Percentiles rank a stretch among this genome's conserved stretches.
Conservation (phyloP, 352 stramenopile genomes). For the Blastocystis sp. region DNA sequence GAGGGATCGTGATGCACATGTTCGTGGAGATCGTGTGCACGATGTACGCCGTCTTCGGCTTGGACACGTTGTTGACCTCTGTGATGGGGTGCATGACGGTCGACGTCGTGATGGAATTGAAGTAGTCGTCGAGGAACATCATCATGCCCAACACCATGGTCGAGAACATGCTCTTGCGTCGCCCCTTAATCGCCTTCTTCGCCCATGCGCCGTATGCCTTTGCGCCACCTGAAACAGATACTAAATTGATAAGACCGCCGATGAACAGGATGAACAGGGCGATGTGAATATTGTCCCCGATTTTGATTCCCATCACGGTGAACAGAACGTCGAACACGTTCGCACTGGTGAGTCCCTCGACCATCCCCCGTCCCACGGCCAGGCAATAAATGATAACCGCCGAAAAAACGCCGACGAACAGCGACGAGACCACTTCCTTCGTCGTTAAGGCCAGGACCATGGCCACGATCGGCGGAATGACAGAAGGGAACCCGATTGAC, state of each 20-base stretch:
- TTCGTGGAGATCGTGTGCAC: slow-evolving; percentile 68
- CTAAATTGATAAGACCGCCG: slow-evolving; percentile 61
- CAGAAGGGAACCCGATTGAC: slow-evolving; percentile 49
- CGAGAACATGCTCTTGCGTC: slow-evolving; percentile 52
- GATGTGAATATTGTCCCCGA: slow-evolving; percentile 50
- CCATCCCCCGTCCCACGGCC: slow-evolving; percentile 30
- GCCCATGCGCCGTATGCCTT: slow-evolving; percentile 58
- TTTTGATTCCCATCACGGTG: slow-evolving; percentile 67
- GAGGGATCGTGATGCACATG: slow-evolving; percentile 69
- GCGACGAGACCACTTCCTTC: slow-evolving; percentile 71
- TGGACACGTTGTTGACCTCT: slow-evolving; percentile 67
- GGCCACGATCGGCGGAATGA: slow-evolving; percentile 68
- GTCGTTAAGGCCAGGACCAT: slow-evolving; percentile 70
- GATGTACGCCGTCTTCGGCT: slow-evolving; percentile 66
- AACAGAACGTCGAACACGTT: slow-evolving; percentile 69
- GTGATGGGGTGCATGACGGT: slow-evolving; percentile 65
- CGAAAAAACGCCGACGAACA: slow-evolving; percentile 62
- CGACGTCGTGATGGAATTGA: slow-evolving; percentile 64
- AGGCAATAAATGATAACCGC: slow-evolving; percentile 67
- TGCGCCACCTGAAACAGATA: slow-evolving; percentile 54
- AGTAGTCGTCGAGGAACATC: slow-evolving; percentile 73
- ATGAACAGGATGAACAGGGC: slow-evolving; percentile 68
- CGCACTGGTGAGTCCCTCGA: slow-evolving; percentile 6
- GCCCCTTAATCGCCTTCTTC: slow-evolving; percentile 41
- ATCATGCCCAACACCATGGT: slow-evolving; percentile 59